These are phyloP conservation scores for Aspergillus oerlinghausenensis DNA, from an alignment of 2,329 filamentous ascomycete species.

Conservation along the genomic window DNA sequence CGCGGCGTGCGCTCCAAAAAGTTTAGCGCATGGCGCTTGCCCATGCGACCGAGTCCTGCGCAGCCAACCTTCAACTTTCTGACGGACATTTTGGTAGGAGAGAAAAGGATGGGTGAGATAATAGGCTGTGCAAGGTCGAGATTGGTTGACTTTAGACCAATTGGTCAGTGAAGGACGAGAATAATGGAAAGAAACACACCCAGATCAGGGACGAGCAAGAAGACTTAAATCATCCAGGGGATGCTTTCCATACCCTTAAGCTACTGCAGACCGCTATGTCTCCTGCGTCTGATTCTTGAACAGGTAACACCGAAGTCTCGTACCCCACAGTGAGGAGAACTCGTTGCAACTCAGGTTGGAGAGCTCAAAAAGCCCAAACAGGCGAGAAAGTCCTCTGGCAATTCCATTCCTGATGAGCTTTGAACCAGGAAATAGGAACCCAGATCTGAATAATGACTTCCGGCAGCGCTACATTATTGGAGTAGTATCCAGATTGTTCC, in stretches of 20 bases:
- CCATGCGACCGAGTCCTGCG: conserved; percentile 50
- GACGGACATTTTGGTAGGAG: conserved; percentile 18
- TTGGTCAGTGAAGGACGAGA: not conserved
- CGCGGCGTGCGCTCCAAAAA: conserved; percentile 46
- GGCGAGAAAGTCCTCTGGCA: not conserved
- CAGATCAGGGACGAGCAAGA: not conserved
- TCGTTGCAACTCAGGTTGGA: not conserved
- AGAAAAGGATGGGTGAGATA: not conserved
- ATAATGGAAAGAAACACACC: not conserved
- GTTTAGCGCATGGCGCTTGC: conserved; percentile 47
- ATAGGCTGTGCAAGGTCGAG: not conserved
- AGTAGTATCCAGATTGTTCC: not conserved
- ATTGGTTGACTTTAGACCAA: not conserved
- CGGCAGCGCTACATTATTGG: not conserved
- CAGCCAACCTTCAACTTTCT: conserved; percentile 43
- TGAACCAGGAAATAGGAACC: not conserved
- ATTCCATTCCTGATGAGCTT: not conserved
- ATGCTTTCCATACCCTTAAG: too few relatives aligned
- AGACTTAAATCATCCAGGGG: not conserved
- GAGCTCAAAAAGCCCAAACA: not conserved
- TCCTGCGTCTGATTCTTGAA: not conserved
- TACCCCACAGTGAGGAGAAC: not conserved
- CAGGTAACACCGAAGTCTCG: not conserved
- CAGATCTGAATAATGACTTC: not conserved
- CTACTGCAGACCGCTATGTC: not conserved